Conservation (phyloP, 352 stramenopile species). For the Saprolegnia parasitica region DNA sequence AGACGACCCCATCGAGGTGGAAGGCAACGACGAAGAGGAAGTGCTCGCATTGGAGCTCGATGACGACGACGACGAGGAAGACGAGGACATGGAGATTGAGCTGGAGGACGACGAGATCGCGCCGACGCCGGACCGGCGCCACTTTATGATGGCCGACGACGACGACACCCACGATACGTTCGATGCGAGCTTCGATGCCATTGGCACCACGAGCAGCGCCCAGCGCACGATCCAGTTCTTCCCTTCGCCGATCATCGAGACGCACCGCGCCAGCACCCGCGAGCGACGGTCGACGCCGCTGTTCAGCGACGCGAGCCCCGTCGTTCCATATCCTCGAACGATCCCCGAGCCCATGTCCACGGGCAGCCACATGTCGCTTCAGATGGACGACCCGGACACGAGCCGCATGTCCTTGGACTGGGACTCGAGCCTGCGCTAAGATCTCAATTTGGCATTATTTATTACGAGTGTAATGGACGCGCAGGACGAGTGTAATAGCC, state of each 20-base stretch:
- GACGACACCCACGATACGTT: neutral
- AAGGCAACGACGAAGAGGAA: constrained; percentile 14
- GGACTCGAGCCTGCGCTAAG: constrained; percentile 9
- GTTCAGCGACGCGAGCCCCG: neutral
- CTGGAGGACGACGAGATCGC: constrained; percentile 20
- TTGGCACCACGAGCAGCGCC: constrained; percentile 12
- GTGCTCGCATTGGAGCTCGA: constrained; percentile 6
- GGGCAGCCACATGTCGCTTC: neutral
- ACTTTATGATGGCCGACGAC: no score
- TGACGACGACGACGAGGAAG: constrained; percentile 19
- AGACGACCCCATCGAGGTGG: neutral
- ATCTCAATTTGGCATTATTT: no score
- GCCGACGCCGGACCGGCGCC: neutral
- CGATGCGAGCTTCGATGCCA: neutral
- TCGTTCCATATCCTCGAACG: neutral
- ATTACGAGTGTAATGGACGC: neutral
- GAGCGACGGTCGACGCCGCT: neutral
- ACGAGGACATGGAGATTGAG: constrained; percentile 22
- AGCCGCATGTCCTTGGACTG: neutral
- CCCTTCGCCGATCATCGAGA: constrained; percentile 22
- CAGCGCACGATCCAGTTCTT: constrained; percentile 25
- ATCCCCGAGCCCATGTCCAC: constrained; percentile 5
- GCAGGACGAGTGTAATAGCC: no score
- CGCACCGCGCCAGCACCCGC: neutral
- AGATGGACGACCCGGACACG: neutral